Evolutionary conservation across 768 basidiomycete genomes (phyloP), one percentile per base, ranked within the genome.

Genomic region (Crassisporium funariophilum): DNA sequence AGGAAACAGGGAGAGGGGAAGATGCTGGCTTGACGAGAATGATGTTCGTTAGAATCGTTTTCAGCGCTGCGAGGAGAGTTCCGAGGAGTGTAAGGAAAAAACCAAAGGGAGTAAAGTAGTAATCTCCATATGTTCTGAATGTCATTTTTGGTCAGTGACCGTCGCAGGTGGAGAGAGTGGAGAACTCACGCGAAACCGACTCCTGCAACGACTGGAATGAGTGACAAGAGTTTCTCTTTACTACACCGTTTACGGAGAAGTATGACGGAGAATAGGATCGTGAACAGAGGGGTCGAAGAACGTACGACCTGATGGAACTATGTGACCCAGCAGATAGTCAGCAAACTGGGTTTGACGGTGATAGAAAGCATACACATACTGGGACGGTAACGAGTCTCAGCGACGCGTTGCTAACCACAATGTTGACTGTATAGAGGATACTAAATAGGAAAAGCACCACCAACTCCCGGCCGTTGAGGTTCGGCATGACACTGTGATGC

Each of bases 301-400:
- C 97, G 88, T 27, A 98, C 85, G 45, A 98, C 92, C 74, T 98
- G 95, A 65, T 98, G 97, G 61, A 99, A 97, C 93, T 97, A 21
- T 5, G 7, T 35, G 12, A 35, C 46, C 41, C 39, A 40, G 35
- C 20, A 33, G 15, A 17, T 31, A 13, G 35, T 22, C 40, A 42
- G 38, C 16, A 44, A 44, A 45, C 33, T 38, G 15, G 40, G 24
- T 13, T 4, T 17, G n/a, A 41, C 5, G 3, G 11, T 29, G 29
- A 50, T 46, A 13, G 33, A 47, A 19, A 11, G 41, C 20, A 31
- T 27, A 21, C 31, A 80, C 89, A 57, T 50, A 93, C 91, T 4
- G 94, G 92, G 13, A 95, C 80, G 5, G 94, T 94, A 27, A 98
- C 94, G 15, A 95, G 73, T 53, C 88, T 78, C 17, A 95, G 75